Evolutionary conservation across 2,329 filamentous ascomycete genomes (phyloP).

Genomic region (Colletotrichum karsti): DNA sequence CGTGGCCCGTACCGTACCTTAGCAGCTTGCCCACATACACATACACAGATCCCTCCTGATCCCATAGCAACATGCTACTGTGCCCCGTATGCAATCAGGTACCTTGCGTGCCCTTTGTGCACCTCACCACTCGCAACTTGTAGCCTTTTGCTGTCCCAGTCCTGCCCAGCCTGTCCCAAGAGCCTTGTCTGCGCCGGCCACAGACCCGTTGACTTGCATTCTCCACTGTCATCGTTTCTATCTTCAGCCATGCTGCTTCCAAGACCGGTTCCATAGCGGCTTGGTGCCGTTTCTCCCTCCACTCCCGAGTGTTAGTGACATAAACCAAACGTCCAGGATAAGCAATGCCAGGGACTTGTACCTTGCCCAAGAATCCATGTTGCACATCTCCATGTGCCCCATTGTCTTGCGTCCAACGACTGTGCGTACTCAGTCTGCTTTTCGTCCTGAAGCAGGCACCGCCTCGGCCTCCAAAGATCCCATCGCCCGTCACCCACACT

Average conservation of each 20-base stretch:
- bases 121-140: background rate
- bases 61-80: slow-evolving; percentile 27
- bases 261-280: slow-evolving; percentile 26
- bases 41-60: slow-evolving; percentile 24
- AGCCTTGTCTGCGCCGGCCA: slow-evolving; percentile 15
- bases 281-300: slow-evolving; percentile 23
- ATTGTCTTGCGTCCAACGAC: slow-evolving; percentile 27
- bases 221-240: slow-evolving; percentile 19
- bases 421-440: slow-evolving; percentile 23
- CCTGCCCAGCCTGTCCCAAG: slow-evolving; percentile 3
- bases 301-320: background rate
- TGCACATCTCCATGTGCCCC: slow-evolving; percentile 27
- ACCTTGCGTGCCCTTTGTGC: slow-evolving; percentile 15
- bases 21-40: background rate
- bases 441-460: slow-evolving; percentile 30
- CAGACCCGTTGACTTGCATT: slow-evolving; percentile 25
- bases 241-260: slow-evolving; percentile 26
- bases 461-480: slow-evolving; percentile 24
- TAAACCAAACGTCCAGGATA: slow-evolving; percentile 1
- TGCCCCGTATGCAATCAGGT: slow-evolving; percentile 21
- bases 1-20: slow-evolving; percentile 9
- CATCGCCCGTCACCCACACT: slow-evolving; percentile 26
- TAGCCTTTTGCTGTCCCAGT: background rate
- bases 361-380: slow-evolving; percentile 18
- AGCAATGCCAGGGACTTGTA: slow-evolving; percentile 13